Evolutionary conservation across 2,329 filamentous ascomycete genomes (phyloP), one percentile per base, ranked within the genome.

Genomic region (Aspergillus candidus): DNA sequence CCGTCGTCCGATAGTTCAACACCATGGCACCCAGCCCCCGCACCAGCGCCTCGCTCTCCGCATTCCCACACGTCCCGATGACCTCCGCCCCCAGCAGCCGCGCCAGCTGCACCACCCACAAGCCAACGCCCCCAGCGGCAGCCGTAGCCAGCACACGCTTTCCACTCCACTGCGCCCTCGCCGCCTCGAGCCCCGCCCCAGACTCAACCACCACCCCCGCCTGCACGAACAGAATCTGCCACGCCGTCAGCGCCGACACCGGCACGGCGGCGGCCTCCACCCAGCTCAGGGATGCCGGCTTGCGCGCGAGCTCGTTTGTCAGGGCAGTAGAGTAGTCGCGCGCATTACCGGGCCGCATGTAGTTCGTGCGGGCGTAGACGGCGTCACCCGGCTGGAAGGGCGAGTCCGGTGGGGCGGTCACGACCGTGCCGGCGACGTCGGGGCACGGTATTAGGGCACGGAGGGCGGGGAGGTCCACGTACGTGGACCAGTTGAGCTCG

Each of bases 61-160:
- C 38, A 27, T 27, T 27, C 3, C 69, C 64, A 47, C 65, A 68
- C 1, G 66, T 68, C 17, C 60, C 71, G 8, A 72, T 53, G 4
- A 74, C 68, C 32, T 66, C 54, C 2, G 61, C 59, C 2, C 71
- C 57, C 0, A 48, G 30, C 14, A 56, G 10, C 5, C 14, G 38
- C 5, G 46, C 57, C 15, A 60, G 10, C 42, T 72, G 72, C 38
- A 71, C 58, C 17, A 63, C 57, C 71, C 70, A 74, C 29, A 65
- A 57, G 3, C 72, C 73, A 1, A 73, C 69, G 4, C 64, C 63
- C 3, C 72, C 72, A 4, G 69, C 66, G 1, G 71, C 71, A 37
- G 63, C 73, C 4, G 66, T 73, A 11, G 75, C 56, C 10, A 72
- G 60, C 4, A 75, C 56, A n/a, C 62, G 53, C 53, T 69, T 71